phyloP scores from a whole-genome alignment of 768 basidiomycete genomes.

The Pisolithus tinctorius region DNA sequence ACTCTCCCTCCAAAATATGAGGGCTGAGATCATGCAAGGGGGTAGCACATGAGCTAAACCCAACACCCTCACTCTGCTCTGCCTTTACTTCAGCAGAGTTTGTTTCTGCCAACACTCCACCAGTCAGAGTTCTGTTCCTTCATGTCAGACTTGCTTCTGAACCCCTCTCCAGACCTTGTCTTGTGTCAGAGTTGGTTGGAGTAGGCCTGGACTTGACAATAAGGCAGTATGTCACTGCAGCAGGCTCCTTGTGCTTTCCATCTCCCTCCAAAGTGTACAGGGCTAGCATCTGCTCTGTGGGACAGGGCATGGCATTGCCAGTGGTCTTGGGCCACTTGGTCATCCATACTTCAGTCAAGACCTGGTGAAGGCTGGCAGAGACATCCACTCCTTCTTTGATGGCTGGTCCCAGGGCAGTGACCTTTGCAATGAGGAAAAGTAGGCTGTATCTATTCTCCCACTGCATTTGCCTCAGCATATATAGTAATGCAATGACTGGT shows the following conservation, averaged over 20 bases:
- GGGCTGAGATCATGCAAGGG: too few relatives aligned
- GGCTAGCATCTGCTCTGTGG: constrained; percentile 8
- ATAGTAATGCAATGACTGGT: background rate
- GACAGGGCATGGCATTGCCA: constrained; percentile 5
- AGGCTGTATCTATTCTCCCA: too few relatives aligned
- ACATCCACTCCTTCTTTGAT: background rate
- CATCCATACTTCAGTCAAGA: constrained; percentile 10
- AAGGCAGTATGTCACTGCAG: background rate
- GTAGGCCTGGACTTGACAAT: too few relatives aligned
- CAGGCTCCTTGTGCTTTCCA: constrained; percentile 1
- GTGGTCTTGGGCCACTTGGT: background rate
- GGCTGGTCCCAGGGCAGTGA: background rate
- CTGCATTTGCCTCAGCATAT: background rate
- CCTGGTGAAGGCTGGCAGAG: background rate
- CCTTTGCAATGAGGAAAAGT: background rate
- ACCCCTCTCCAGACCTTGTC: too few relatives aligned
- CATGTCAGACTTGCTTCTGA: too few relatives aligned
- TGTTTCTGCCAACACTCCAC: too few relatives aligned
- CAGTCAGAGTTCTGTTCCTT: too few relatives aligned
- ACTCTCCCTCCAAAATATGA: too few relatives aligned
- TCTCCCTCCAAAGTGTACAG: constrained; percentile 2
- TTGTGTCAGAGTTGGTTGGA: too few relatives aligned
- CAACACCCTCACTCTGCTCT: too few relatives aligned
- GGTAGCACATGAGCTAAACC: too few relatives aligned
- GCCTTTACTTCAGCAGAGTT: too few relatives aligned